phyloP scores from a whole-genome alignment of 768 basidiomycete genomes.

The Psilocybe cyanescens region DNA sequence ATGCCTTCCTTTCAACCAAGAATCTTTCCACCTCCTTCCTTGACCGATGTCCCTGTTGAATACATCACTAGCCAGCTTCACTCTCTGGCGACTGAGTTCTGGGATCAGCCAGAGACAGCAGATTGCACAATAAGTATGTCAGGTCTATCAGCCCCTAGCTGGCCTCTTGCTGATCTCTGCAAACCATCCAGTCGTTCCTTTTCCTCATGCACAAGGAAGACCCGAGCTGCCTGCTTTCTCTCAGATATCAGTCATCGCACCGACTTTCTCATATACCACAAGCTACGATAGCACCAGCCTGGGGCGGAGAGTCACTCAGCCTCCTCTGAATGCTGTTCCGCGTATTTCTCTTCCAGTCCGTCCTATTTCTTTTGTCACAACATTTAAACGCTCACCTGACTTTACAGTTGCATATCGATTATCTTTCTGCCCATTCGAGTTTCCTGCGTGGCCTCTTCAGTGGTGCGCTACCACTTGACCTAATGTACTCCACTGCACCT shows the following conservation, averaged over 20 bases:
- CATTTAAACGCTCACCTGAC: conserved; percentile 5
- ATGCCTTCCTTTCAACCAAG: conserved; percentile 53
- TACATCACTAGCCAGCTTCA: conserved; percentile 76
- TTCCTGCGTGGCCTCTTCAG: conserved; percentile 74
- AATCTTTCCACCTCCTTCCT: conserved; percentile 66
- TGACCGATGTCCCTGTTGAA: conserved; percentile 68
- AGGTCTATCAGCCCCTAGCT: background rate
- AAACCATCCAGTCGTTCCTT: conserved; percentile 47
- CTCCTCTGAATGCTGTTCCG: conserved; percentile 50
- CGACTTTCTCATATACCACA: conserved; percentile 32
- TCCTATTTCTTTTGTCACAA: conserved; percentile 4
- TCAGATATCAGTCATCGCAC: conserved; percentile 33
- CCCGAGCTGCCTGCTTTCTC: conserved; percentile 34
- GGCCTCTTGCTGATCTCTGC: conserved; percentile 4
- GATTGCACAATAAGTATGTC: conserved; percentile 78
- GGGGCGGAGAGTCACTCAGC: conserved; percentile 55
- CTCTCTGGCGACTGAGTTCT: conserved; percentile 66
- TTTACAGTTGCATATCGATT: conserved; percentile 77
- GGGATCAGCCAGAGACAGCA: conserved; percentile 76
- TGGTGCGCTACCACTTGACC: conserved; percentile 64
- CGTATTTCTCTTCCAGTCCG: conserved; percentile 68
- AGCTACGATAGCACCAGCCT: conserved; percentile 45
- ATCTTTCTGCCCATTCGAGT: conserved; percentile 80
- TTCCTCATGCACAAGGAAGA: conserved; percentile 44
- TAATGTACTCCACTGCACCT: conserved; percentile 45